These are phyloP conservation scores for Mycena vitilis DNA, from an alignment of 768 basidiomycete genomes.

Conservation along the genomic window DNA sequence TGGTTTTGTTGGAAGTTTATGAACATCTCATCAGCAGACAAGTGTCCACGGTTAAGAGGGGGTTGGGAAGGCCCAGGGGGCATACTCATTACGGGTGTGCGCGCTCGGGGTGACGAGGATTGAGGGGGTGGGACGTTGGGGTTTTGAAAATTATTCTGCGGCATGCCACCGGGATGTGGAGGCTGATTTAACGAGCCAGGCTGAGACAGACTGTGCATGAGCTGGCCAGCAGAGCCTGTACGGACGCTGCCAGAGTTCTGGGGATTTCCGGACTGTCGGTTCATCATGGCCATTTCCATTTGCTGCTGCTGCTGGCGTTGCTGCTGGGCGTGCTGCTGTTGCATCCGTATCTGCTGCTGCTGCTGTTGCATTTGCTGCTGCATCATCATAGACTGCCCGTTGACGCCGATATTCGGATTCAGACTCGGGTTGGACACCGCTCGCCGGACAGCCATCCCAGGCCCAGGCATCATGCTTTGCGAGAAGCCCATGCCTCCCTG, in stretches of 20 bases:
- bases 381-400: conserved; percentile 28
- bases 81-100: conserved; percentile 56
- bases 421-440: conserved; percentile 26
- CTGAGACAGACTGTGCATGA: conserved; percentile 61
- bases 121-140: conserved; percentile 50
- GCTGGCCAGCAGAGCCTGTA: conserved; percentile 54
- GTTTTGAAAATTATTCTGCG: conserved; percentile 53
- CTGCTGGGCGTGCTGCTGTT: conserved; percentile 45
- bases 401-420: conserved; percentile 22
- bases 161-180: conserved; percentile 50
- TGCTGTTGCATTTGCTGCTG: conserved; percentile 45
- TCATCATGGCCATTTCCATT: conserved; percentile 53
- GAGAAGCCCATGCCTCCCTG: conserved; percentile 47
- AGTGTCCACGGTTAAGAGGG: conserved; percentile 54
- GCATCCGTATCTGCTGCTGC: conserved; percentile 47
- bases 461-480: conserved; percentile 39
- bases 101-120: conserved; percentile 55
- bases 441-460: conserved; percentile 28
- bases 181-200: conserved; percentile 46
- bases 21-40: conserved; percentile 59
- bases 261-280: conserved; percentile 52
- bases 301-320: conserved; percentile 46
- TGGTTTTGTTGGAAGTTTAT: conserved; percentile 52
- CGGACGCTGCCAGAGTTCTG: conserved; percentile 52
- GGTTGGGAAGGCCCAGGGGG: conserved; percentile 52